Evolutionary conservation across 176 grass and related monocot genomes (phyloP), one percentile per base, ranked within the genome.

Genomic region (Triticum timopheevii): DNA sequence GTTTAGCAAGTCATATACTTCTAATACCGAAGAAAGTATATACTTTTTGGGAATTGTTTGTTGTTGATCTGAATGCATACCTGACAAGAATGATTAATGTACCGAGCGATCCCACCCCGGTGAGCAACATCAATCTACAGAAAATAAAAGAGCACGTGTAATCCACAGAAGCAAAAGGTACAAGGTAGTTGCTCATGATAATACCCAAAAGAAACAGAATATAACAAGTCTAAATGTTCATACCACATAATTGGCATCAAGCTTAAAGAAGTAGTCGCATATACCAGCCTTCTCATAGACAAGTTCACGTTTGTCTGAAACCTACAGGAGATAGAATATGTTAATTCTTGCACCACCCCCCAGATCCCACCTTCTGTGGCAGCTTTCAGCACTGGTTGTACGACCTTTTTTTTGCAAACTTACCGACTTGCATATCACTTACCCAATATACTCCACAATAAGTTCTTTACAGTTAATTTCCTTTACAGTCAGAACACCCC

Each of bases 21-120:
- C 64, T 45, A 45, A 45, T 45, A 45, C 44, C 11, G 44, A 45
- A 45, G 44, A 45, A 45, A 45, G 44, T 45, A 11, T 45, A 45
- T 45, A 45, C 44, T 45, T 45, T 45, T 45, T 45, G 16, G 64
- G 8, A 67, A 67, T 13, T 67, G 64, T 33, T 67, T 67, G 5
- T 15, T 67, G 5, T 30, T 67, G 13, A 67, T 3, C 64, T 33
- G 64, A 30, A 67, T 44, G 50, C 44, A 45, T 91, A 91, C 92
- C 92, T 93, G 86, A 80, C 92, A 93, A 45, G 89, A 91, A 86
- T 93, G 92, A 65, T 93, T 91, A 69, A 93, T 93, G 73, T 91
- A 91, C 76, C 92, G 88, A 67, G 92, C 86, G 31, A 93, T 28
- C 74, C 92, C 92, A 34, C 92, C 92, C n/a, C 83, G 25, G 58